Base-by-base conservation (phyloP, 768 basidiomycete genomes). In the Rhodotorula paludigena region DNA sequence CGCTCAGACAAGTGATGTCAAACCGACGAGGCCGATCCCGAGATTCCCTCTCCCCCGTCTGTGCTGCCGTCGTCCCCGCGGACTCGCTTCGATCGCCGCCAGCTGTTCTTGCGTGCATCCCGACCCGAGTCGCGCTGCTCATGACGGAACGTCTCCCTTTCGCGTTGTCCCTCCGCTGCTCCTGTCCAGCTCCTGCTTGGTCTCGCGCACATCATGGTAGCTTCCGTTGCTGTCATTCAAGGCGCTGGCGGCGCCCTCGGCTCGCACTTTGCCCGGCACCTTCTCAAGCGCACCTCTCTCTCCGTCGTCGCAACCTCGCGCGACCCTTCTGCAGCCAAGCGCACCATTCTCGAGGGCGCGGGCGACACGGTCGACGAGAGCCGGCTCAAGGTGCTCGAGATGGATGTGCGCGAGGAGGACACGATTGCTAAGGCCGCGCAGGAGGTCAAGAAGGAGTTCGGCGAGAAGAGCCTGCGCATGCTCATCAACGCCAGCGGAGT, bases 401-500 rank as follows among this genome's bases (percentile, higher is more conserved):
- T 80, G 20, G 78, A 80, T 65, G 70, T 78, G 3, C 66, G 62
- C 45, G 63, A 76, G n/a, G 80, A 81, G 62, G 44, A 61, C 14
- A 74, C 76, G 25, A 62, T 81, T 47, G 68, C 74, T 36, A 60
- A 74, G 57, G 80, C 80, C 1, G 78, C 80, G 5, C 64, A 76
- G 64, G 57, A 69, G 14, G 77, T 80, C 1, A 63, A 73, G 60
- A 74, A 77, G 38, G 58, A 73, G 41, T 78, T 72, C 56, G 80
- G 80, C 8, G 75, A 73, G 41, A 76, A 72, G 51, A 59, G 63
- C n/a, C 68, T 80, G 28, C 69, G 80, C 44, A 55, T 81, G 25
- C 59, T 81, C 36, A 75, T 78, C 36, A 81, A 80, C 64, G 71
- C 79, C 16, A 78, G 78, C 36, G 80, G 80, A 1, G 73, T 79